phyloP scores from a whole-genome alignment of 2,329 filamentous ascomycete genomes.

The Mollisia scopiformis region DNA sequence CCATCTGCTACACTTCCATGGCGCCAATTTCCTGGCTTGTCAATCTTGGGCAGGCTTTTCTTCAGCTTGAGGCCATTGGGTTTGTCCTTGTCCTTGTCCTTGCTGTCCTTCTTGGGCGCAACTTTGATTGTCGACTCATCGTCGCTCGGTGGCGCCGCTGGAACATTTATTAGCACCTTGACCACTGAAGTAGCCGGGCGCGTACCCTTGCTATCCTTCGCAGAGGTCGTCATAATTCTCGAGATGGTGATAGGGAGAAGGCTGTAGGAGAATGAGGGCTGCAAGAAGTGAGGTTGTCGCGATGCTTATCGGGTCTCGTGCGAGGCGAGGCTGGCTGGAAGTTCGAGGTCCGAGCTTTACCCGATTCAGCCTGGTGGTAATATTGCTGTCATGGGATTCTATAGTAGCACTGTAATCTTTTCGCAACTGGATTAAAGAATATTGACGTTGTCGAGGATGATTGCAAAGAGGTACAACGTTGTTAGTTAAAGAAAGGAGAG shows the following conservation, averaged over 20 bases:
- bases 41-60: conserved; percentile 63
- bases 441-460: neutral
- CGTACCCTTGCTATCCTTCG: conserved; percentile 16
- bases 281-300: neutral
- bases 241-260: neutral
- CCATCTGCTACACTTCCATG: conserved; percentile 67
- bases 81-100: conserved; percentile 37
- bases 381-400: no score
- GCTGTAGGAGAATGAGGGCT: conserved; percentile 7
- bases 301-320: neutral
- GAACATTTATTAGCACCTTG: conserved; percentile 2
- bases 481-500: no score
- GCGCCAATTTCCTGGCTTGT: conserved; percentile 72
- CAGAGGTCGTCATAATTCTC: conserved; percentile 11
- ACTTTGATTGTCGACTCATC: conserved; percentile 66
- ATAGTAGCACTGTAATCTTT: no score
- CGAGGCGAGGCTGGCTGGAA: conserved; percentile 3
- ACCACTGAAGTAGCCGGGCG: neutral
- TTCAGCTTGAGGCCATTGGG: conserved; percentile 63
- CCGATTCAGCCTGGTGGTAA: conserved; percentile 8
- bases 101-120: conserved; percentile 46
- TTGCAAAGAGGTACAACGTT: neutral
- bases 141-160: conserved; percentile 36
- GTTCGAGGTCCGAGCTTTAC: conserved; percentile 4
- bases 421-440: neutral